Evolutionary conservation across 2,329 filamentous ascomycete species (phyloP).

Genomic region (Coniochaeta hoffmannii): DNA sequence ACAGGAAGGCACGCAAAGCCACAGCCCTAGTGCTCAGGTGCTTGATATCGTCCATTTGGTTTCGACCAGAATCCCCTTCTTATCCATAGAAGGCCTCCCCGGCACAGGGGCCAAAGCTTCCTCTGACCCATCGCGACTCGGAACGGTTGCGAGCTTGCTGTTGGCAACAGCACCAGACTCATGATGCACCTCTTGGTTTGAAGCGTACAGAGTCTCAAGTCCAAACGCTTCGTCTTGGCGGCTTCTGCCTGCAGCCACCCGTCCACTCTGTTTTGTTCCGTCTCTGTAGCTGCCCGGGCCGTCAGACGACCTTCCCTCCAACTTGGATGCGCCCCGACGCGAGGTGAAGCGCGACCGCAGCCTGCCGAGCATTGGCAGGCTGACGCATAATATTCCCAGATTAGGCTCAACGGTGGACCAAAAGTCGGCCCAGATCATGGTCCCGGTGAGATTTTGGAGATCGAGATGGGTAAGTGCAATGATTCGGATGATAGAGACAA

Average conservation of each 20-base stretch:
- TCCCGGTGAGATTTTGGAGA: slow-evolving; percentile 27
- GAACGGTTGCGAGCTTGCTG: neutral
- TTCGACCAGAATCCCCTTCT: neutral
- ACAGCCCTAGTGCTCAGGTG: too few relatives aligned
- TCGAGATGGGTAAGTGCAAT: slow-evolving; percentile 29
- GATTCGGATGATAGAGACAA: slow-evolving; percentile 30
- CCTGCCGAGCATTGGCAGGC: slow-evolving; percentile 32
- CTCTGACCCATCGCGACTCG: slow-evolving; percentile 9
- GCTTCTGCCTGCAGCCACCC: neutral
- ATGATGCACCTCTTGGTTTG: slow-evolving; percentile 10
- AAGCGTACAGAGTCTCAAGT: slow-evolving; percentile 11
- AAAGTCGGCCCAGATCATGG: slow-evolving; percentile 30
- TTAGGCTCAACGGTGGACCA: slow-evolving; percentile 32
- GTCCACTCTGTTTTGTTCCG: slow-evolving; percentile 10
- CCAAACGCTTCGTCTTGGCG: slow-evolving; percentile 4
- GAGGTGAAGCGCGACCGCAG: slow-evolving; percentile 16
- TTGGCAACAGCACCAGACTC: slow-evolving; percentile 5
- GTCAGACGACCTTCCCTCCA: slow-evolving; percentile 6
- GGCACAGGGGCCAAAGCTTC: slow-evolving; percentile 5
- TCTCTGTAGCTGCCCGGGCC: slow-evolving; percentile 4
- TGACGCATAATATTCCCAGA: slow-evolving; percentile 32
- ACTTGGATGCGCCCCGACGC: slow-evolving; percentile 9
- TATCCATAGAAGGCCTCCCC: neutral
- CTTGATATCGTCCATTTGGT: neutral
- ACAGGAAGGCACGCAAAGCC: too few relatives aligned